These are phyloP conservation scores for Boletus vermiculosoides DNA, from an alignment of 768 basidiomycete genomes.

Conservation along the genomic window DNA sequence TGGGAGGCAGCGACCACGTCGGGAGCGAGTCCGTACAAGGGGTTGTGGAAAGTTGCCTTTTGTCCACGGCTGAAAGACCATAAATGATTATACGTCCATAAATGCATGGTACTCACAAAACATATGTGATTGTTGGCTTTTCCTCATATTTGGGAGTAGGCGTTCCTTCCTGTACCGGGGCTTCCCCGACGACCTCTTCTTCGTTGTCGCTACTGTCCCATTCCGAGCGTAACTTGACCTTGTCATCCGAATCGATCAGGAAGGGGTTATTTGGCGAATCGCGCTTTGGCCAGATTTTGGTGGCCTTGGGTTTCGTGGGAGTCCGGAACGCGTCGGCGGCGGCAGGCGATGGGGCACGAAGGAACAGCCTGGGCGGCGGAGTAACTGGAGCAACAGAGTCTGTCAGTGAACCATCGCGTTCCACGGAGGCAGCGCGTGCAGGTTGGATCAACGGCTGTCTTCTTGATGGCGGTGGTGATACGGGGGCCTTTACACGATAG, in stretches of 20 bases:
- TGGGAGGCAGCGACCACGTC: conserved; percentile 42
- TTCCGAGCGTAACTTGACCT: conserved; percentile 19
- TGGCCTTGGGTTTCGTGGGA: conserved; percentile 40
- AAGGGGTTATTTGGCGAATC: conserved; percentile 77
- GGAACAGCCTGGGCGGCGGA: conserved; percentile 23
- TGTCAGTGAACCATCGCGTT: conserved; percentile 11
- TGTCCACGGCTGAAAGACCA: conserved; percentile 58
- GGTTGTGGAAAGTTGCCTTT: conserved; percentile 60
- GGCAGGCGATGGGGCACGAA: conserved; percentile 22
- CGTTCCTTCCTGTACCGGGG: conserved; percentile 35
- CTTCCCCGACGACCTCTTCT: conserved; percentile 33
- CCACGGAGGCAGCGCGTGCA: conserved; percentile 27
- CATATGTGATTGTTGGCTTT: conserved; percentile 64
- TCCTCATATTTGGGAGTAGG: conserved; percentile 46
- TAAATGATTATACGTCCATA: background rate
- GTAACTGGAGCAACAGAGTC: conserved; percentile 23
- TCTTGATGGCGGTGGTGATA: conserved; percentile 68
- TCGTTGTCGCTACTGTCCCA: conserved; percentile 38
- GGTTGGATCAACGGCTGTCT: conserved; percentile 38
- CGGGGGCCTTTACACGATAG: conserved; percentile 41
- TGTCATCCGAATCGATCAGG: conserved; percentile 40
- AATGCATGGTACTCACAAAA: conserved; percentile 54
- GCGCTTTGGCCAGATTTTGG: conserved; percentile 39
- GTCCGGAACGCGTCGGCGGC: conserved; percentile 31
- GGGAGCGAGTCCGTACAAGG: conserved; percentile 52